A percentile compares a stretch with the other conserved stretches of the same genome.
Evolutionary conservation across 192 early-diverging fungal genomes (phyloP).

Genomic region (Mortierella hygrophila): DNA sequence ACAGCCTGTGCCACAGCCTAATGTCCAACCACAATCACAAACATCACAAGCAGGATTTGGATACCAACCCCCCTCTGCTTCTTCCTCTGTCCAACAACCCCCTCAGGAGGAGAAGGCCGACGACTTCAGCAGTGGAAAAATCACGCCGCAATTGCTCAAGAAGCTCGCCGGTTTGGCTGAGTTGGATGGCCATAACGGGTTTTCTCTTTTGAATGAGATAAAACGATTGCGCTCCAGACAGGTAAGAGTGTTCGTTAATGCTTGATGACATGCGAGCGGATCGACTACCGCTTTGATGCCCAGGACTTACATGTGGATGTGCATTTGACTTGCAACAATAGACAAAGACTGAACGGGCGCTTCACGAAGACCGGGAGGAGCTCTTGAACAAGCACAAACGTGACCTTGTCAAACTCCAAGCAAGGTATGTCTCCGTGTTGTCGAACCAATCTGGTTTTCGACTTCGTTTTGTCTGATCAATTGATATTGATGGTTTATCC

Average conservation of each 20-base stretch:
- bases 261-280: too few relatives aligned
- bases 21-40: background rate
- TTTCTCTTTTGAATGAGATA: slow-evolving; percentile 24
- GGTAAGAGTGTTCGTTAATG: background rate
- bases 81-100: background rate
- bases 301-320: background rate
- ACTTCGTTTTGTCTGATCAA: background rate
- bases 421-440: slow-evolving; percentile 23
- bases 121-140: slow-evolving; percentile 46
- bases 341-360: slow-evolving; percentile 13
- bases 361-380: slow-evolving; percentile 28
- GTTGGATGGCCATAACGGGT: slow-evolving; percentile 25
- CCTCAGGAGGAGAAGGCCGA: background rate
- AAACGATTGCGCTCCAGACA: slow-evolving; percentile 21
- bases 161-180: slow-evolving; percentile 27
- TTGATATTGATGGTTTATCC: background rate
- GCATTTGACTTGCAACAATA: background rate
- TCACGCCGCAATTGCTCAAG: slow-evolving; percentile 48
- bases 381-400: slow-evolving; percentile 25
- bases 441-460: background rate
- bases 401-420: slow-evolving; percentile 40
- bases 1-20: background rate
- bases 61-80: background rate
- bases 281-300: background rate
- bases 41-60: background rate